phyloP scores from a whole-genome alignment of 148 eudicot species.

The Mesembryanthemum crystallinum region DNA sequence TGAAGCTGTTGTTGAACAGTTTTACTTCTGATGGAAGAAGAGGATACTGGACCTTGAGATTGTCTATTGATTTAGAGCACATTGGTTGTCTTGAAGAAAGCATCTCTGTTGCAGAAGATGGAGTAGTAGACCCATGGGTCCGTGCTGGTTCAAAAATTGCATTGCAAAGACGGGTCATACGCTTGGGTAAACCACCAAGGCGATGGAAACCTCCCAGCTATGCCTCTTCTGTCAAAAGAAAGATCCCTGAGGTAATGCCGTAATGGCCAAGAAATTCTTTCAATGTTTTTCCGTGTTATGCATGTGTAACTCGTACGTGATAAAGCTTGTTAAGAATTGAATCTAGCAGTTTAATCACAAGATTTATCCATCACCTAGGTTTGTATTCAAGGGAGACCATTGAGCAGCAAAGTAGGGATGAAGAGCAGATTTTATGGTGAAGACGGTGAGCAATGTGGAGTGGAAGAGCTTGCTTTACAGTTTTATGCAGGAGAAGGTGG shows the following conservation, averaged over 20 bases:
- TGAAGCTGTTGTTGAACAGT: conserved; percentile 49
- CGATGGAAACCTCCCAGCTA: conserved; percentile 87
- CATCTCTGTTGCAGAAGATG: conserved; percentile 75
- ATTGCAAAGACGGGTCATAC: conserved; percentile 77
- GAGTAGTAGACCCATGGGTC: conserved; percentile 73
- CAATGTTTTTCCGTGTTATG: background rate
- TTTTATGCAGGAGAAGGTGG: conserved; percentile 92
- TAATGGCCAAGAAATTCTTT: background rate
- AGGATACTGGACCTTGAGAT: conserved; percentile 93
- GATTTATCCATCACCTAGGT: conserved; percentile 42
- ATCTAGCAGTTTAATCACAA: background rate
- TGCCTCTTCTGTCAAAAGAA: conserved; percentile 64
- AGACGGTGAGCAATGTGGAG: conserved; percentile 95
- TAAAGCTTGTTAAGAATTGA: background rate
- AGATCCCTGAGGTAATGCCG: conserved; percentile 78
- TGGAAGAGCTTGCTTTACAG: conserved; percentile 85
- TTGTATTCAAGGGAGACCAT: conserved; percentile 77
- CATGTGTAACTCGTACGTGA: background rate
- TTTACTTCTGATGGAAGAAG: conserved; percentile 73
- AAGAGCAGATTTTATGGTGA: conserved; percentile 87
- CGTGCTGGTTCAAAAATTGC: conserved; percentile 92
- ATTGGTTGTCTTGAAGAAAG: conserved; percentile 68
- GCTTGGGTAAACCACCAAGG: conserved; percentile 91
- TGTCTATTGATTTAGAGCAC: conserved; percentile 88
- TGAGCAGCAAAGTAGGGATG: conserved; percentile 58